Percentiles rank a stretch among this genome's conserved stretches.
These are phyloP conservation scores for Venturia asperata DNA, from an alignment of 2,329 filamentous ascomycete species.

Conservation along the genomic window DNA sequence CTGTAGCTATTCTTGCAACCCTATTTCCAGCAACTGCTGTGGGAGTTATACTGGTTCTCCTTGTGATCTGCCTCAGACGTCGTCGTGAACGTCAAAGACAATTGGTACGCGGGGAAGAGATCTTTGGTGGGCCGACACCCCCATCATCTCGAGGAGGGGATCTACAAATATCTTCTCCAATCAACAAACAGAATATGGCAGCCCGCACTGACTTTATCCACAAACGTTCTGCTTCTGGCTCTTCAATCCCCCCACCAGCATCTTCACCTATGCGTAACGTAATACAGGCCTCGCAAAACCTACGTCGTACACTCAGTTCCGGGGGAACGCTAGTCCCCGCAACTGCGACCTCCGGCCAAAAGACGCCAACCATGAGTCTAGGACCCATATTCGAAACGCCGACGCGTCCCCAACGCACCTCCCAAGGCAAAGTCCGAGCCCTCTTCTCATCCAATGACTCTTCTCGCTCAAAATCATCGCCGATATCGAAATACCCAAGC, in stretches of 20 bases:
- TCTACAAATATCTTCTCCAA: constrained; percentile 31
- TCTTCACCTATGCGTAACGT: not conserved
- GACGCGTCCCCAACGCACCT: not conserved
- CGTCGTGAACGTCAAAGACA: constrained; percentile 30
- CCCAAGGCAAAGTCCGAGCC: constrained; percentile 1
- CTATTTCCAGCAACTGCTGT: constrained; percentile 34
- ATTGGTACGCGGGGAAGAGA: constrained; percentile 22
- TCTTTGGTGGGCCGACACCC: constrained; percentile 32
- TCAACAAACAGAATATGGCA: constrained; percentile 22
- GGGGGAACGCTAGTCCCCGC: constrained; percentile 8
- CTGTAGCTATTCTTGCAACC: constrained; percentile 33
- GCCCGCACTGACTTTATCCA: constrained; percentile 13
- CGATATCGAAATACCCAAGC: not conserved
- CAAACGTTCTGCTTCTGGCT: constrained; percentile 3
- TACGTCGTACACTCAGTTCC: not conserved
- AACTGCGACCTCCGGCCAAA: not conserved
- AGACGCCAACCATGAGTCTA: not conserved
- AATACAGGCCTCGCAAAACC: constrained; percentile 5
- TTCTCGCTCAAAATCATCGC: not conserved
- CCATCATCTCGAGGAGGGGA: constrained; percentile 33
- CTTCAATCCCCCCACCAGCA: not conserved
- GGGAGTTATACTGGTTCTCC: constrained; percentile 23
- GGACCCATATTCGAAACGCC: constrained; percentile 16
- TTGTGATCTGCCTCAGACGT: constrained; percentile 19
- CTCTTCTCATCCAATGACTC: constrained; percentile 2